A percentile compares a stretch with the other conserved stretches of the same genome.
Conservation (phyloP, 2,329 filamentous ascomycete genomes). For the Ramularia endophylla region DNA sequence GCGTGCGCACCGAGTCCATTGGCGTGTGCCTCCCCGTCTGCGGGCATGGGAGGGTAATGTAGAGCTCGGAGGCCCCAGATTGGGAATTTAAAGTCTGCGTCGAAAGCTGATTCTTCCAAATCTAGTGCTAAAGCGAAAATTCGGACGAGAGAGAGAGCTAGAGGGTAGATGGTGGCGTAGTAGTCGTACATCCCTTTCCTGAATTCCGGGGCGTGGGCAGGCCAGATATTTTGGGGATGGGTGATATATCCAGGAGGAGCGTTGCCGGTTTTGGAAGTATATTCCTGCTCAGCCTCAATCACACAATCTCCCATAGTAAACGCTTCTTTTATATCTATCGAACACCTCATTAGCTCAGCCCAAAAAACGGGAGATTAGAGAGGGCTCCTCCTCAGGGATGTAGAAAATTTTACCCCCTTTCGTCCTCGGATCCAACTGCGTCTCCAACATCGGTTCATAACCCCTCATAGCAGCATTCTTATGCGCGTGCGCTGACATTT, state of each 20-base stretch:
- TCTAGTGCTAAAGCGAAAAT: conserved; percentile 31
- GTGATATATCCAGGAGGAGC: conserved; percentile 5
- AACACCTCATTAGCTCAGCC: too few relatives aligned
- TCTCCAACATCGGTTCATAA: conserved; percentile 33
- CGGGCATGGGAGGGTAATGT: conserved; percentile 35
- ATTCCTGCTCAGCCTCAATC: conserved; percentile 34
- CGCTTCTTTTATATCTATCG: conserved; percentile 26
- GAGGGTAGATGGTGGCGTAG: conserved; percentile 27
- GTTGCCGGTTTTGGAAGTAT: conserved; percentile 5
- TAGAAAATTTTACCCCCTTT: conserved; percentile 21
- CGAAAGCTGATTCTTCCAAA: conserved; percentile 30
- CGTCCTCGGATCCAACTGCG: conserved; percentile 31
- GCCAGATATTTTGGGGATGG: conserved; percentile 34
- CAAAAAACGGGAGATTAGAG: too few relatives aligned
- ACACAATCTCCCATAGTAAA: conserved; percentile 36
- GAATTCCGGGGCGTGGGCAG: conserved; percentile 28
- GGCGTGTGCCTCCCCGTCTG: conserved; percentile 16
- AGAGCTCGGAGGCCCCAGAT: conserved; percentile 38
- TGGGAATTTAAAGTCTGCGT: conserved; percentile 32
- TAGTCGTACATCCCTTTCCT: conserved; percentile 33
- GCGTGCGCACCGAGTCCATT: conserved; percentile 36
- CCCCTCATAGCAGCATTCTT: conserved; percentile 32
- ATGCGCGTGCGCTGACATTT: conserved; percentile 34
- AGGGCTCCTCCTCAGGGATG: too few relatives aligned
- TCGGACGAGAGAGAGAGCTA: conserved; percentile 31